Evolutionary conservation across 2,329 filamentous ascomycete species (phyloP).

Genomic region (Aspergillus costaricaensis): DNA sequence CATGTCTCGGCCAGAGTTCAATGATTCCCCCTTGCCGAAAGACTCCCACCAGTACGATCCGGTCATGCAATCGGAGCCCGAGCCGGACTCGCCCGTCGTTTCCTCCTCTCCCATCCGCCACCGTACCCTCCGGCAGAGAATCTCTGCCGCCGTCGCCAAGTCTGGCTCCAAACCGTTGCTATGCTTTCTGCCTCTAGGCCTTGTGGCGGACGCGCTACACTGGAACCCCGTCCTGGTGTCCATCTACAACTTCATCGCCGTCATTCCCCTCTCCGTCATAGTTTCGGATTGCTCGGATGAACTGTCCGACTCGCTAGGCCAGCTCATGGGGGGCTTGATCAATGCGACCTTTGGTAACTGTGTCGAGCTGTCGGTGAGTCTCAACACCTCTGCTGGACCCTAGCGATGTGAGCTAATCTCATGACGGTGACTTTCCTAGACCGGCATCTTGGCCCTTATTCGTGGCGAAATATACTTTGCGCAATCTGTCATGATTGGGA

Average conservation of each 20-base stretch:
- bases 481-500: constrained; percentile 87
- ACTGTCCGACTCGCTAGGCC: constrained; percentile 55
- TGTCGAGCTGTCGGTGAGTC: constrained; percentile 64
- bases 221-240: constrained; percentile 66
- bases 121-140: background rate
- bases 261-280: constrained; percentile 57
- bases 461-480: constrained; percentile 84
- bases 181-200: constrained; percentile 68
- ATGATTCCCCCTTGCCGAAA: background rate
- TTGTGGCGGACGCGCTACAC: constrained; percentile 65
- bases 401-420: background rate
- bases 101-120: background rate
- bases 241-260: constrained; percentile 76
- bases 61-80: background rate
- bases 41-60: background rate
- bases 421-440: constrained; percentile 28
- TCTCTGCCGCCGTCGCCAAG: background rate
- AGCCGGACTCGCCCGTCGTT: background rate
- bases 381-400: constrained; percentile 26
- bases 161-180: constrained; percentile 55
- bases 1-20: background rate
- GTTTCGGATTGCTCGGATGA: constrained; percentile 61
- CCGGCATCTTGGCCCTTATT: constrained; percentile 79
- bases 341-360: constrained; percentile 63
- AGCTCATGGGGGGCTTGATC: constrained; percentile 57